Conservation (phyloP, 768 basidiomycete genomes). For the Xerocomus spinulosus region DNA sequence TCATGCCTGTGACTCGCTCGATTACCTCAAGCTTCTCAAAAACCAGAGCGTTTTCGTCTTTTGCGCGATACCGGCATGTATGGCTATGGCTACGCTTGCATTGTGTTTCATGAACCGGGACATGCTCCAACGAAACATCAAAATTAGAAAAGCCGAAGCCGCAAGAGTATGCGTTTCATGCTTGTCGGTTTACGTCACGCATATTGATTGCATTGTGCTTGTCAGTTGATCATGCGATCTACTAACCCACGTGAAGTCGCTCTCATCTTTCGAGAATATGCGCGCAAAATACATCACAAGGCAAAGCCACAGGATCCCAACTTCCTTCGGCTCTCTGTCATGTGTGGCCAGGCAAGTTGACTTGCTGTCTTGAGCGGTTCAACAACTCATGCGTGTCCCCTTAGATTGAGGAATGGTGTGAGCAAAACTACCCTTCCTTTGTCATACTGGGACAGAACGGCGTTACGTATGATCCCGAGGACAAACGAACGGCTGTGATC, state of each 20-base stretch:
- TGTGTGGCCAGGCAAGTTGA: slow-evolving; percentile 69
- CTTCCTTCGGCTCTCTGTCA: slow-evolving; percentile 76
- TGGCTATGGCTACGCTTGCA: slow-evolving; percentile 93
- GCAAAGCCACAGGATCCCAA: slow-evolving; percentile 79
- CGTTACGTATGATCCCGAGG: slow-evolving; percentile 41
- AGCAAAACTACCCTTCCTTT: slow-evolving; percentile 92
- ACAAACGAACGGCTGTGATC: slow-evolving; percentile 55
- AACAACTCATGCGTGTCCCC: slow-evolving; percentile 8
- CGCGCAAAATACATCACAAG: slow-evolving; percentile 78
- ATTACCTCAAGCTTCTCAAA: slow-evolving; percentile 81
- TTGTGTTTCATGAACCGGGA: slow-evolving; percentile 90
- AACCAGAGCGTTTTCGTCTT: slow-evolving; percentile 96
- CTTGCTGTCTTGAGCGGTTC: not conserved
- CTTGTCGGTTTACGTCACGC: not conserved
- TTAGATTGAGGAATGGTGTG: slow-evolving; percentile 91
- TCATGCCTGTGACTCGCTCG: slow-evolving; percentile 81
- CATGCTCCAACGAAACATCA: slow-evolving; percentile 85
- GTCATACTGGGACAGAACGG: slow-evolving; percentile 36
- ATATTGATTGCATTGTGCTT: not conserved
- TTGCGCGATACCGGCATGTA: slow-evolving; percentile 88
- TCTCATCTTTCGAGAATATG: slow-evolving; percentile 79
- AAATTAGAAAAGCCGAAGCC: slow-evolving; percentile 91
- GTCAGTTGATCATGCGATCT: slow-evolving; percentile 84
- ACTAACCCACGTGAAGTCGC: slow-evolving; percentile 92
- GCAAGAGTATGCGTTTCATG: slow-evolving; percentile 53